Conservation (phyloP, 176 grass and related monocot genomes). For the Saccharum spontaneum region DNA sequence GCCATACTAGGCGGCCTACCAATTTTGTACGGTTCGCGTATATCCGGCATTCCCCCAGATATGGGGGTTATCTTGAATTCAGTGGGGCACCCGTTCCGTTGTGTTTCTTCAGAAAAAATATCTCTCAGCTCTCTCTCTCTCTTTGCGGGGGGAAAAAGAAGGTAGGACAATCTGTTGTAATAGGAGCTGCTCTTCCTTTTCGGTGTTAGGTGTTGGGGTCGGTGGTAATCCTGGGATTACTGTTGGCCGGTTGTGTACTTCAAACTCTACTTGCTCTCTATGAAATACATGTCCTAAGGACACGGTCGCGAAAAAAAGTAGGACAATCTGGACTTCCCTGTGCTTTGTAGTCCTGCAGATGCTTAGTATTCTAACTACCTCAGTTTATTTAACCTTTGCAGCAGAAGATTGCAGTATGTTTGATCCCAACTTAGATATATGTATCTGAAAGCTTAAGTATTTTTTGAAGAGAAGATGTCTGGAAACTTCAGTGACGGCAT, state of each 20-base stretch:
- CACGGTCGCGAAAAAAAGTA: neutral
- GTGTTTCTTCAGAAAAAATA: neutral
- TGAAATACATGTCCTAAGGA: too few species aligned
- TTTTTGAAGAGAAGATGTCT: neutral
- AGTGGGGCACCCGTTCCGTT: neutral
- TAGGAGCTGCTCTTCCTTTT: too few species aligned
- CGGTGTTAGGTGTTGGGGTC: too few species aligned
- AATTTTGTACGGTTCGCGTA: neutral
- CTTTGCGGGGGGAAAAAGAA: too few species aligned
- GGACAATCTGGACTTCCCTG: neutral
- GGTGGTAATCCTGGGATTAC: too few species aligned
- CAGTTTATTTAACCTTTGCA: slow-evolving; percentile 17
- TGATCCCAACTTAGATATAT: neutral
- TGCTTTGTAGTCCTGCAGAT: neutral
- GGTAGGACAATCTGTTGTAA: neutral
- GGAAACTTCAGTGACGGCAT: neutral
- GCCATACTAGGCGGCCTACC: neutral
- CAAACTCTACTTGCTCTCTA: too few species aligned
- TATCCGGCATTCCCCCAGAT: neutral
- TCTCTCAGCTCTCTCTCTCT: neutral
- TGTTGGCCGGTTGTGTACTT: too few species aligned
- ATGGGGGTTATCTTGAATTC: slow-evolving; percentile 7
- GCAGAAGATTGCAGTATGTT: neutral
- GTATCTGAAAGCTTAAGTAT: neutral
- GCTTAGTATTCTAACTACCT: neutral